These are phyloP conservation scores for Arachnopeziza araneosa DNA, from an alignment of 2,329 filamentous ascomycete species.

Conservation along the genomic window DNA sequence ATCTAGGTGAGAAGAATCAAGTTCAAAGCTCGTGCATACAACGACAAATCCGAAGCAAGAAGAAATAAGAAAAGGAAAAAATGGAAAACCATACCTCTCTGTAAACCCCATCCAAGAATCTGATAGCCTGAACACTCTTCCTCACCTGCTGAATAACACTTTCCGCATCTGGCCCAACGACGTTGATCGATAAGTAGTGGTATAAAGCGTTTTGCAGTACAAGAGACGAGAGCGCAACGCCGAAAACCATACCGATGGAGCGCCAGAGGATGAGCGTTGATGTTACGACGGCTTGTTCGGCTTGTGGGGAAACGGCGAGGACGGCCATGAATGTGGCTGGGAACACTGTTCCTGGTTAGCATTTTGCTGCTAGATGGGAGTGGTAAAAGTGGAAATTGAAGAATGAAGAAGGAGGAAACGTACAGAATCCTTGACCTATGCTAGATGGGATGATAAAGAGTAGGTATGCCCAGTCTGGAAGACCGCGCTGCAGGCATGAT, in stretches of 20 bases:
- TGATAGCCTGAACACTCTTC: constrained; percentile 49
- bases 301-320: constrained; percentile 52
- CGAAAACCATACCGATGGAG: constrained; percentile 65
- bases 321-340: constrained; percentile 59
- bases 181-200: constrained; percentile 50
- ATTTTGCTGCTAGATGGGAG: neutral
- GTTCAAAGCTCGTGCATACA: too few species aligned
- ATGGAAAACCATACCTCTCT: constrained; percentile 28
- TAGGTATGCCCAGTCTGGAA: constrained; percentile 49
- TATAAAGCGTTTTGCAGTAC: constrained; percentile 67
- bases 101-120: constrained; percentile 38
- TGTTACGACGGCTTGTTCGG: constrained; percentile 63
- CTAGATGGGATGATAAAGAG: constrained; percentile 50
- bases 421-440: constrained; percentile 53
- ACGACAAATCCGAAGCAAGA: too few species aligned
- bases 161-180: constrained; percentile 53
- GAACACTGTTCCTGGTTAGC: constrained; percentile 36
- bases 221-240: constrained; percentile 65
- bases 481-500: constrained; percentile 42
- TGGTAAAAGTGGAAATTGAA: neutral
- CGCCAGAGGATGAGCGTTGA: constrained; percentile 68
- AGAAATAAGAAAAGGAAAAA: neutral
- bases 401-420: neutral
- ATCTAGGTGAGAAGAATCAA: too few species aligned
- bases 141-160: constrained; percentile 48